Evolutionary conservation across 1,139 yeast species (phyloP).

Genomic region (Arxiozyma telluris): DNA sequence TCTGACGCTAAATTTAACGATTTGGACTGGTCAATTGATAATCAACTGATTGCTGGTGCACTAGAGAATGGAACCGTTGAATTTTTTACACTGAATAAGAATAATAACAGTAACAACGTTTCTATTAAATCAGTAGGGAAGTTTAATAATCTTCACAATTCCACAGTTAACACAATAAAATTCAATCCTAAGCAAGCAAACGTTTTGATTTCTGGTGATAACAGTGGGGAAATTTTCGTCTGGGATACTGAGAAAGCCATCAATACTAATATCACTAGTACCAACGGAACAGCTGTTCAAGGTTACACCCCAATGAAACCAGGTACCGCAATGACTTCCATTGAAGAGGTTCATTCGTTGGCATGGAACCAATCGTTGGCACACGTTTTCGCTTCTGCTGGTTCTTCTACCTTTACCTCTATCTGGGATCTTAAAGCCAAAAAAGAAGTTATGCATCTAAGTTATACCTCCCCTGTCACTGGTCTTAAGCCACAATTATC

Average conservation of each 20-base stretch:
- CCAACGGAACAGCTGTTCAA: not conserved
- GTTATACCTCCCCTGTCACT: constrained; percentile 44
- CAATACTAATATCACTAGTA: constrained; percentile 2
- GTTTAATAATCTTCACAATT: constrained; percentile 52
- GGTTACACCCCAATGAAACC: constrained; percentile 55
- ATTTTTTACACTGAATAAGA: constrained; percentile 41
- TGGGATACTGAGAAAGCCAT: constrained; percentile 70
- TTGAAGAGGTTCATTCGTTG: constrained; percentile 72
- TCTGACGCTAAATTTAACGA: constrained; percentile 56
- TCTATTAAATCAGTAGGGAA: constrained; percentile 40
- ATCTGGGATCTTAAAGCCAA: constrained; percentile 90
- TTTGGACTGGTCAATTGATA: constrained; percentile 74
- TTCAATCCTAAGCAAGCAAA: constrained; percentile 71
- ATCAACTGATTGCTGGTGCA: constrained; percentile 77
- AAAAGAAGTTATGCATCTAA: constrained; percentile 79
- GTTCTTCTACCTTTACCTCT: constrained; percentile 72
- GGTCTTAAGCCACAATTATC: constrained; percentile 49
- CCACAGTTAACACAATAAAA: constrained; percentile 62
- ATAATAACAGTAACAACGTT: constrained; percentile 36
- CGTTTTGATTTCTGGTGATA: constrained; percentile 71
- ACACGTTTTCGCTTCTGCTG: constrained; percentile 87
- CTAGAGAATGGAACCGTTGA: constrained; percentile 74
- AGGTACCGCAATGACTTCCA: constrained; percentile 71
- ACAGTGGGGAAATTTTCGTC: constrained; percentile 68
- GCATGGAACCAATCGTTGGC: constrained; percentile 85